Conservation (phyloP, 805 yeast genomes). For the Candida parachauliodes region DNA sequence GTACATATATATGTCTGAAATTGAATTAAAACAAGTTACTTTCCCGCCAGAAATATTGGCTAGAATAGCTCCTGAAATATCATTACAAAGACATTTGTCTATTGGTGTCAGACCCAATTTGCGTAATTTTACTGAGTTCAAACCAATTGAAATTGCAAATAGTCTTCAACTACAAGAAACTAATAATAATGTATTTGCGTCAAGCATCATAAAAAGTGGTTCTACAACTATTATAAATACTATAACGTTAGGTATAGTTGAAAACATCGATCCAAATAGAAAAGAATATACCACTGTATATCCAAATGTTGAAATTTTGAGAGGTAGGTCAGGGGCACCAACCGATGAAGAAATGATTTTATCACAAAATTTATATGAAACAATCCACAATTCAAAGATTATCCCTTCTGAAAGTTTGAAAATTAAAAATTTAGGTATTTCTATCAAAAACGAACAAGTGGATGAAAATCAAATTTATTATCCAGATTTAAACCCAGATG, state of each 20-base stretch:
- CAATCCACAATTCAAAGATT: conserved; percentile 54
- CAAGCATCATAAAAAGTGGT: conserved; percentile 67
- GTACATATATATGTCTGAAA: conserved; percentile 3
- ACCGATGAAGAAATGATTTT: conserved; percentile 80
- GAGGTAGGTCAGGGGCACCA: conserved; percentile 77
- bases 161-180: conserved; percentile 31
- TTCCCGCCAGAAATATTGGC: conserved; percentile 84
- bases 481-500: conserved; percentile 18
- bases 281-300: conserved; percentile 42
- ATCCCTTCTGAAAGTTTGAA: conserved; percentile 33
- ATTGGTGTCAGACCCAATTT: conserved; percentile 74
- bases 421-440: conserved; percentile 15
- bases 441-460: conserved; percentile 15
- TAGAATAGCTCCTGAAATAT: conserved; percentile 79
- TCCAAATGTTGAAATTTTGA: conserved; percentile 71
- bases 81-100: conserved; percentile 73
- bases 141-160: conserved; percentile 44
- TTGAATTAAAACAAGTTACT: conserved; percentile 33
- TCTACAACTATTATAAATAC: conserved; percentile 71
- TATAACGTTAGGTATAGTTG: conserved; percentile 64
- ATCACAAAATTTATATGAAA: conserved; percentile 62
- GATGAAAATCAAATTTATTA: conserved; percentile 15
- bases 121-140: conserved; percentile 69
- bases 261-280: conserved; percentile 26
- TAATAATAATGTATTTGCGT: conserved; percentile 48